Base-by-base conservation (phyloP, 306 rosid genomes). In the Prinsepia uniflora region DNA sequence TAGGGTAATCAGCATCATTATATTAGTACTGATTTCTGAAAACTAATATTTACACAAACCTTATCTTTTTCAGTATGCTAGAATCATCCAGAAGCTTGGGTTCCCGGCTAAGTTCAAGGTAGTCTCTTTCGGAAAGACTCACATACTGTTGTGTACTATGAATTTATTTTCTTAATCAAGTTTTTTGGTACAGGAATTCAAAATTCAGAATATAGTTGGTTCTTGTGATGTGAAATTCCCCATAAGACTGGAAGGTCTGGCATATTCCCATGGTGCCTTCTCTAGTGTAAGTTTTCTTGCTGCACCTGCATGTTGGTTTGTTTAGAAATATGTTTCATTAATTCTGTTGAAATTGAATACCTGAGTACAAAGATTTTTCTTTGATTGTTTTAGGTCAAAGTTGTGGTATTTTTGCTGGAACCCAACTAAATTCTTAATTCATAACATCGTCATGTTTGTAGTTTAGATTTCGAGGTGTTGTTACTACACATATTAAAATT, bases 191-290 rank as follows among this genome's bases (percentile, higher is more conserved):
- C 57, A 89, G 96, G 91, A 86, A 71, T 93, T 93, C 72, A 93
- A 93, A 80, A 93, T 93, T 74, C 96, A 93, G 83, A 93, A 93
- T 74, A 93, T 93, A 55, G 97, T 93, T 49, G 97, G 94, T 56
- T 93, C 96, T 8, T 88, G 97, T 72, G 98, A 90, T 74, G 97
- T 93, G 45, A 90, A 93, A 85, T 93, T 93, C 64, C 96, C 97
- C 48, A 93, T 93, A 47, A 83, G 98, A 76, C 89, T 93, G 6
- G 98, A 90, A 84, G 98, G 94, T 60, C 94, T 93, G 82, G 89
- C 90, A 11, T 88, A 86, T 80, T 93, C 98, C 30, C 97, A 93
- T 50, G 85, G 90, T 77, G 94, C 96, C 70, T 93, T 93, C 82
- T 90, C 96, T 48, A 88, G 96, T 79, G 98, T 90, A 73, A 87